Percentiles rank a stretch among this genome's conserved stretches.
phyloP scores from a whole-genome alignment of 371 early-diverging fungal species.

The Mucor sp. region DNA sequence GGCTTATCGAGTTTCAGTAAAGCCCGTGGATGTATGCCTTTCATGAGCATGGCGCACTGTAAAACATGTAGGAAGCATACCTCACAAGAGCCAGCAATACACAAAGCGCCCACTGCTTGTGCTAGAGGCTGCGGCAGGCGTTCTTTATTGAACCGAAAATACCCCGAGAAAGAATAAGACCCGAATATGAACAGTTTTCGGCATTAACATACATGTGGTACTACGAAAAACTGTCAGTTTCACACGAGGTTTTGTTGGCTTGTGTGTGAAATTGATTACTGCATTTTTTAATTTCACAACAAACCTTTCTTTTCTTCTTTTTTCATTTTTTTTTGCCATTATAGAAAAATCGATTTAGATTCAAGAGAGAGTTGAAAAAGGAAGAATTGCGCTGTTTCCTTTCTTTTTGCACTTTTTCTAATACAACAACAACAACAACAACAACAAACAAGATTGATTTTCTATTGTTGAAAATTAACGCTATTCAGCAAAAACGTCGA shows the following conservation, averaged over 20 bases:
- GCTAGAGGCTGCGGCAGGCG: not conserved
- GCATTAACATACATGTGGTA: not conserved
- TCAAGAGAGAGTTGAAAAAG: not conserved
- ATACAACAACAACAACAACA: not conserved
- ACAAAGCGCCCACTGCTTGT: not conserved
- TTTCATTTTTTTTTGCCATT: not conserved
- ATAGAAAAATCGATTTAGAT: not conserved
- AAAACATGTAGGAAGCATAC: too few relatives aligned
- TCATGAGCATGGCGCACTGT: too few relatives aligned
- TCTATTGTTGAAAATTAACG: not conserved
- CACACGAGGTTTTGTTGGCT: not conserved
- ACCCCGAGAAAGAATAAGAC: not conserved
- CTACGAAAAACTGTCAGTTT: slow-evolving; percentile 1
- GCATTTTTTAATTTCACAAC: not conserved
- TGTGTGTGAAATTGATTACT: not conserved
- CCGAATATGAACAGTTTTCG: not conserved
- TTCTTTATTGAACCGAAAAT: not conserved
- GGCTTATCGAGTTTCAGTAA: too few relatives aligned
- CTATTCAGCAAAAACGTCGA: not conserved
- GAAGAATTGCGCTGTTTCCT: not conserved
- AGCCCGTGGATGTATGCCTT: too few relatives aligned
- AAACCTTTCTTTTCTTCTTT: slow-evolving; percentile 1
- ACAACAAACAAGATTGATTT: too few relatives aligned
- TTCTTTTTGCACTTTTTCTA: not conserved
- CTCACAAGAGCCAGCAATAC: too few relatives aligned